A percentile compares a stretch with the other conserved stretches of the same genome.
Conservation (phyloP, 73 alveolate genomes). For the Paramecium biaurelia region DNA sequence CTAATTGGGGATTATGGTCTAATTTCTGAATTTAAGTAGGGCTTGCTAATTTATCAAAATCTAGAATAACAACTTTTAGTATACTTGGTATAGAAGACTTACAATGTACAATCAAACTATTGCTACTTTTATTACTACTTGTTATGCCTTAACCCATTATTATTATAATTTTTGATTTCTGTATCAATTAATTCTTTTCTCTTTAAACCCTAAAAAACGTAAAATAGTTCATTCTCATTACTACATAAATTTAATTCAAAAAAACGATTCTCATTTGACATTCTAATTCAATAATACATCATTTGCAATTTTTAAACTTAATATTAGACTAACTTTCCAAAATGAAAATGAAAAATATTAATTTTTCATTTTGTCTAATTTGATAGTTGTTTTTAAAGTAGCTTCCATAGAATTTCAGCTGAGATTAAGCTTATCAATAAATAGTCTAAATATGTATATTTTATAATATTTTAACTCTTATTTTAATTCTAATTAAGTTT, state of each 20-base stretch:
- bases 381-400: too few species aligned
- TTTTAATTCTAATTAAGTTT: too few species aligned
- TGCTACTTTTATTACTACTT: background rate
- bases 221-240: background rate
- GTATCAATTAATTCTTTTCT: background rate
- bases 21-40: background rate
- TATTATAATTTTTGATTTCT: background rate
- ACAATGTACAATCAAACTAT: background rate
- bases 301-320: background rate
- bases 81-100: background rate
- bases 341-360: too few species aligned
- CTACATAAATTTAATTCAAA: background rate
- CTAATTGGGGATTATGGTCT: background rate
- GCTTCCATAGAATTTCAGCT: too few species aligned
- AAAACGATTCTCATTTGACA: background rate
- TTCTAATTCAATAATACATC: background rate
- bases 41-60: background rate
- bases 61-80: background rate
- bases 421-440: too few species aligned
- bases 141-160: background rate
- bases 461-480: too few species aligned
- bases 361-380: too few species aligned
- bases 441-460: too few species aligned
- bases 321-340: too few species aligned
- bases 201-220: background rate